Evolutionary conservation across 257 asterid species (phyloP).

Genomic region (Cruciata laevipes): DNA sequence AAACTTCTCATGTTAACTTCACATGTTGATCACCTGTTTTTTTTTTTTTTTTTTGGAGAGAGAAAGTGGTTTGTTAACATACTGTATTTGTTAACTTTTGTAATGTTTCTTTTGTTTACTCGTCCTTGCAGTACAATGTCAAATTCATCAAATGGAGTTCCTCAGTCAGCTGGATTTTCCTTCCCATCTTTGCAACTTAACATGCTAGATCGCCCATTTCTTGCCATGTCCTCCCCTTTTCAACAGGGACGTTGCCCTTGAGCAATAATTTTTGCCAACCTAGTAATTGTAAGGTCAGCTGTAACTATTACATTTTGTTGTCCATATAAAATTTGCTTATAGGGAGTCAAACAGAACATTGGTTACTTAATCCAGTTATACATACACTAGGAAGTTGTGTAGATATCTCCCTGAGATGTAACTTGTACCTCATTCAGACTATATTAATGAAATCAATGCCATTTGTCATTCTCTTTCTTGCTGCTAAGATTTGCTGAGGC

Average conservation of each 20-base stretch:
- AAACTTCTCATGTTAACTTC: too few relatives aligned
- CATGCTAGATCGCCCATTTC: conserved; percentile 54
- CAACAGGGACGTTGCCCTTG: conserved; percentile 55
- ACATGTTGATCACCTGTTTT: too few relatives aligned
- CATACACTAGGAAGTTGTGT: background rate
- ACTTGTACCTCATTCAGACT: background rate
- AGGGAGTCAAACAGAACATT: background rate
- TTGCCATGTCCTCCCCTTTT: conserved; percentile 55
- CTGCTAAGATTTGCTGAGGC: background rate
- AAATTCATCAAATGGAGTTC: conserved; percentile 50
- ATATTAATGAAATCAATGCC: too few relatives aligned
- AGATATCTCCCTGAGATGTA: conserved; percentile 8
- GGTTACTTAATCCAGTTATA: background rate
- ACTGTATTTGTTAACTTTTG: too few relatives aligned
- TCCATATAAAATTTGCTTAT: conserved; percentile 7
- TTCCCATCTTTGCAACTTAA: conserved; percentile 54
- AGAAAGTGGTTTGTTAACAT: too few relatives aligned
- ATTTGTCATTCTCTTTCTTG: background rate
- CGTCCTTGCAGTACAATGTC: conserved; percentile 44
- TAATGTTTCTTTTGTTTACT: background rate
- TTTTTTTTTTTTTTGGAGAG: too few relatives aligned
- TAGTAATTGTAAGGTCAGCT: conserved; percentile 6
- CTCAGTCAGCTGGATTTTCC: conserved; percentile 63
- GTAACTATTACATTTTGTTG: conserved; percentile 11
- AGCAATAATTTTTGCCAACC: conserved; percentile 16